Evolutionary conservation across 441 rosid genomes (phyloP).

Genomic region (Corymbia calophylla): DNA sequence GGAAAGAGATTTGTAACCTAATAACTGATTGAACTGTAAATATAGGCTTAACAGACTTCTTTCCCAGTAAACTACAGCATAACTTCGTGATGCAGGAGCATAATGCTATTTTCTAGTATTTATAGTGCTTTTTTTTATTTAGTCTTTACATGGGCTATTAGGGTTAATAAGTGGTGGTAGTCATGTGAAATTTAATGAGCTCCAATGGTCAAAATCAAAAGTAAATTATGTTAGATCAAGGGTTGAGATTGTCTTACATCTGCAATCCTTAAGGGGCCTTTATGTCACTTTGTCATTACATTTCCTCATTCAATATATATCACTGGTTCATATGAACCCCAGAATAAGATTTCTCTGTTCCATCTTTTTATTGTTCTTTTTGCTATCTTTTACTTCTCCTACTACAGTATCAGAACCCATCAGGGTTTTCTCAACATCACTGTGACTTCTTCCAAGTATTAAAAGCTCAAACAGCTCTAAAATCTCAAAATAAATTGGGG

Average conservation of each 20-base stretch:
- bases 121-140: not conserved
- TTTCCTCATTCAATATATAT: not conserved
- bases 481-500: not conserved
- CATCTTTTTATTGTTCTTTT: not conserved
- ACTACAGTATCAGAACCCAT: not conserved
- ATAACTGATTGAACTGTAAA: not conserved
- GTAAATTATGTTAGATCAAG: not conserved
- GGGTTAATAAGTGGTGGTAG: not conserved
- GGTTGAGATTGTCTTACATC: not conserved
- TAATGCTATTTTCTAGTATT: not conserved
- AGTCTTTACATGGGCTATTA: not conserved
- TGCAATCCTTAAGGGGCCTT: not conserved
- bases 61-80: not conserved
- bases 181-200: not conserved
- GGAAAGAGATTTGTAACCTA: constrained; percentile 3
- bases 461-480: not conserved
- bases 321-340: not conserved
- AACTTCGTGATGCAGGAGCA: not conserved
- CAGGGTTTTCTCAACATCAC: not conserved
- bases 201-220: not conserved
- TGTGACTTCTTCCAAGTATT: not conserved
- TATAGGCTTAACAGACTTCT: not conserved
- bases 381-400: not conserved
- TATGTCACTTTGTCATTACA: not conserved
- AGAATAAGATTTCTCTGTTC: not conserved